Base-by-base conservation (phyloP, 805 yeast species). In the Ogataea nakhonphanomensis region DNA sequence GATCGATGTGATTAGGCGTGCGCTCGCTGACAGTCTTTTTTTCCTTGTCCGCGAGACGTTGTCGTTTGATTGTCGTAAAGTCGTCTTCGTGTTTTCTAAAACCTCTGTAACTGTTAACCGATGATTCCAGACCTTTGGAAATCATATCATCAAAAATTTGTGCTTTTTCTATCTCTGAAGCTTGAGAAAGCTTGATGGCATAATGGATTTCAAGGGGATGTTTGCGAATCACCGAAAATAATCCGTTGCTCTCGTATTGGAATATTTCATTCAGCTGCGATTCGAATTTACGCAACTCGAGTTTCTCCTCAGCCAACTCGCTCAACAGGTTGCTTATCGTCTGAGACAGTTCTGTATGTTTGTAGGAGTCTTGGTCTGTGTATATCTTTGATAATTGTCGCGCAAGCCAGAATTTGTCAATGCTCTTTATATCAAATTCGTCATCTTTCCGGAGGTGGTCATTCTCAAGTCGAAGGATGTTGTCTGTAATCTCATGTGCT, bases 1-100 rank as follows among this genome's bases (percentile, higher is more conserved):
- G 60, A 53, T 86, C 85, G n/a, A 87, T 69, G 30, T 73, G 59
- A 32, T 65, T 62, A 1, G 93, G 83, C 30, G 22, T 13, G 28
- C 10, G 39, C 29, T 37, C 12, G 4, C 27, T 12, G 20, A 39
- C 20, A 32, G 8, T 43, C 39, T 21, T 27, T 17, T 37, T 46
- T 41, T 31, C 46, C 1, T 40, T 33, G 12, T 33, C 43, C 8
- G 48, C 23, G n/a, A 40, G 9, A 7, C 39, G 31, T 25, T 36
- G 33, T 15, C 44, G 22, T 35, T 50, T 56, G n/a, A 26, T 13
- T 5, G 30, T 17, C 11, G 44, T 30, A 8, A 17, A 10, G 5
- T 50, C 50, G 10, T 35, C 39, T 9, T 41, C 44, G 5, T 12
- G 31, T 35, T 45, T 48, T 30, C 51, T 37, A 35, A 53, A 25